A percentile compares a stretch with the other conserved stretches of the same genome.
phyloP scores from a whole-genome alignment of 768 basidiomycete species.

The Rhizopogon roseolus region DNA sequence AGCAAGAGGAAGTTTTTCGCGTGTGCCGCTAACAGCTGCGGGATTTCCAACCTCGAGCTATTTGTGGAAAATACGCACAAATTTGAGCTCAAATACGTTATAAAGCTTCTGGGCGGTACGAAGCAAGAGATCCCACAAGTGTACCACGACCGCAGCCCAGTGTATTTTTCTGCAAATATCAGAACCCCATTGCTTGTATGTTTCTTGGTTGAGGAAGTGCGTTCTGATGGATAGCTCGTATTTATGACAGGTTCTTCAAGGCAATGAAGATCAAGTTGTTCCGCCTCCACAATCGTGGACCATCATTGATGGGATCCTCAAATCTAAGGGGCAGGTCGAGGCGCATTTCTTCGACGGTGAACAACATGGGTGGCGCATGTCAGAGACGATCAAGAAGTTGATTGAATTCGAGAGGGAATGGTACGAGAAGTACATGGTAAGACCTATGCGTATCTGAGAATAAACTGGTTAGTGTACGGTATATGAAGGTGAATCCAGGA shows the following conservation, averaged over 20 bases:
- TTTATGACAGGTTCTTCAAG: constrained; percentile 58
- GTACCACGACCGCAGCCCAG: constrained; percentile 56
- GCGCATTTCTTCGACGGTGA: constrained; percentile 39
- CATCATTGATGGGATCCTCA: background rate
- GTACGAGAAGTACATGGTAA: constrained; percentile 22
- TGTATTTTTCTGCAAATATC: constrained; percentile 60
- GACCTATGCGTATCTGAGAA: background rate
- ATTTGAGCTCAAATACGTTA: constrained; percentile 56
- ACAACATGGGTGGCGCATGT: constrained; percentile 37
- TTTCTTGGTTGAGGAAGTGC: constrained; percentile 28
- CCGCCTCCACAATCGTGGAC: constrained; percentile 54
- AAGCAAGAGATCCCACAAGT: constrained; percentile 48
- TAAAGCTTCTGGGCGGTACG: constrained; percentile 59
- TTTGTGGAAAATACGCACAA: constrained; percentile 69
- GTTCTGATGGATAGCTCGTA: constrained; percentile 5
- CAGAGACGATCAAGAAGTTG: constrained; percentile 30
- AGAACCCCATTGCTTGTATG: constrained; percentile 58
- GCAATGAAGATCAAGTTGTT: constrained; percentile 57
- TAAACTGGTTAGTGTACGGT: background rate
- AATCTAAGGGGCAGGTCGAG: constrained; percentile 18
- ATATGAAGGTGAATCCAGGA: background rate
- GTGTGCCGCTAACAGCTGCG: constrained; percentile 63
- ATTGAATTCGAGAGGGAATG: constrained; percentile 30
- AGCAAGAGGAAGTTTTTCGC: constrained; percentile 54
- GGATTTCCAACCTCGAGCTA: constrained; percentile 57